A percentile compares a stretch with the other conserved stretches of the same genome.
Evolutionary conservation across 1,284 basidiomycete genomes (phyloP).

Genomic region (Mycena citricolor): DNA sequence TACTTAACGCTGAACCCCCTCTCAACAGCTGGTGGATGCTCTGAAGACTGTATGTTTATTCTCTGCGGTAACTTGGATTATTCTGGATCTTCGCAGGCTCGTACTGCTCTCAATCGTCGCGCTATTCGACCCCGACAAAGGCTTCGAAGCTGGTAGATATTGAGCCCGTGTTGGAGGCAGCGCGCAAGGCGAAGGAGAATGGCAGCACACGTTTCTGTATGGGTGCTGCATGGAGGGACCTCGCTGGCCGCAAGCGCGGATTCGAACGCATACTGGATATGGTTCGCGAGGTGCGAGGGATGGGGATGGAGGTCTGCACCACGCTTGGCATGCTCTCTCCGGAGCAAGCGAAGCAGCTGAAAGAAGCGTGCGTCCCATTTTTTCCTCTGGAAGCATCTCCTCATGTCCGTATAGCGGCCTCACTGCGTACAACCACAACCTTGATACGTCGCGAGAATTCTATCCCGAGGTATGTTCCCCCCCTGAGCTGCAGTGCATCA

Average conservation of each 20-base stretch:
- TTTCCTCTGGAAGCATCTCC: conserved; percentile 9
- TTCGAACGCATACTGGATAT: conserved; percentile 94
- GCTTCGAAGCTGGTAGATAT: conserved; percentile 89
- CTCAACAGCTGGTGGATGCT: conserved; percentile 82
- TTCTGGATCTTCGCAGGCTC: conserved; percentile 55
- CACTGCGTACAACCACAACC: conserved; percentile 98
- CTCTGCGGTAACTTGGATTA: conserved; percentile 21
- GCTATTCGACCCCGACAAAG: conserved; percentile 87
- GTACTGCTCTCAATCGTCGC: conserved; percentile 96
- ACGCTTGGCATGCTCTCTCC: conserved; percentile 96
- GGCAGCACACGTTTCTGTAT: conserved; percentile 98
- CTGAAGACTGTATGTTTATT: conserved; percentile 82
- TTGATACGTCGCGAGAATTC: conserved; percentile 97
- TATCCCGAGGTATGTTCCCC: conserved; percentile 74
- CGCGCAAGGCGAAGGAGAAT: conserved; percentile 91
- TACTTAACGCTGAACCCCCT: conserved; percentile 14
- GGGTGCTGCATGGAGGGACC: conserved; percentile 99
- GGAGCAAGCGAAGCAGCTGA: conserved; percentile 90
- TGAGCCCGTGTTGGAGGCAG: conserved; percentile 89
- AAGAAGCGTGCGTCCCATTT: conserved; percentile 72
- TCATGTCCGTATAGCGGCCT: conserved; percentile 60
- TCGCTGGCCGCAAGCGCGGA: conserved; percentile 90
- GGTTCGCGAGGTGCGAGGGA: conserved; percentile 85
- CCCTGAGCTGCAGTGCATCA: conserved; percentile 4
- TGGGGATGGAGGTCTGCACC: conserved; percentile 98